Evolutionary conservation across 345 rosid species (phyloP).

Genomic region (Salix dunnii): DNA sequence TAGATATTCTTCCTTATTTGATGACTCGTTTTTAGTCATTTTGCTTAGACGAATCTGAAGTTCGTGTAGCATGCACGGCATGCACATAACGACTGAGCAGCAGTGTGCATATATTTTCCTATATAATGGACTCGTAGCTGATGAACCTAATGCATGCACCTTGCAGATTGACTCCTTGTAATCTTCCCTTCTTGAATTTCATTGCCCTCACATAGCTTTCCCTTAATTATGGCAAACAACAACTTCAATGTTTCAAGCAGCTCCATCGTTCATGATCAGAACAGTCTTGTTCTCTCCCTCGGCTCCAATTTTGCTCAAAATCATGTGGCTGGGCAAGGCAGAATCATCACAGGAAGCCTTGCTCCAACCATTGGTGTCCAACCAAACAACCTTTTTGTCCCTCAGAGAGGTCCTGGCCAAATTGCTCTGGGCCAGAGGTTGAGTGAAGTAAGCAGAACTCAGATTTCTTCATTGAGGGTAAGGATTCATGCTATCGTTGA

Average conservation of each 20-base stretch:
- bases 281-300: background rate
- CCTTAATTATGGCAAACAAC: background rate
- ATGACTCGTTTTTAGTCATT: background rate
- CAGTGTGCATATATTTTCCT: no score
- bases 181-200: no score
- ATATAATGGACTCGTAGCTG: no score
- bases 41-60: background rate
- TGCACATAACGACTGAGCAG: no score
- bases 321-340: no score
- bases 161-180: no score
- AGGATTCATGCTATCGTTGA: background rate
- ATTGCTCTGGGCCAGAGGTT: background rate
- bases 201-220: no score
- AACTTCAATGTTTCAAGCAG: background rate
- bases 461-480: background rate
- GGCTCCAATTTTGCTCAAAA: background rate
- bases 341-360: background rate
- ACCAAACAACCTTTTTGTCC: background rate
- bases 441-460: background rate
- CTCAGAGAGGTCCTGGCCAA: background rate
- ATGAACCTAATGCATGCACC: no score
- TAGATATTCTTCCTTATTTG: background rate
- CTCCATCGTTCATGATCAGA: background rate
- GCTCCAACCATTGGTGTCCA: background rate
- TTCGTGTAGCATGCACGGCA: no score